Base-by-base conservation (phyloP, 2,329 filamentous ascomycete genomes). In the Cordyceps farinosa region DNA sequence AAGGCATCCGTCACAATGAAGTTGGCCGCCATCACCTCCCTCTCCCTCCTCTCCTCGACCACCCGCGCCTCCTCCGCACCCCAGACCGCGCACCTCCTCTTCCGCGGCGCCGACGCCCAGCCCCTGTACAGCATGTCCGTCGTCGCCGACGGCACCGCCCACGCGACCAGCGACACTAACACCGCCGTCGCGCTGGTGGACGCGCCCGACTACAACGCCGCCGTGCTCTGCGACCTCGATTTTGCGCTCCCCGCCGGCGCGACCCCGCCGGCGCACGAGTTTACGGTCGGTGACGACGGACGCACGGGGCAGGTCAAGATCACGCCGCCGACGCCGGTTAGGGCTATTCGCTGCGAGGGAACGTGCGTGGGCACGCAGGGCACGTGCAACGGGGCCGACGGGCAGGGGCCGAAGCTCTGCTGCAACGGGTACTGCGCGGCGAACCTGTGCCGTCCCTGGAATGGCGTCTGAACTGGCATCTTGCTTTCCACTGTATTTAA, bases 361-460 rank as follows among this genome's bases (percentile, higher is more conserved):
- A 66, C 70, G 3, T 83, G 78, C 66, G 71, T 82, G n/a, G 65
- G 72, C 2, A 76, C 72, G 5, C 79, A 77, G 58, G 69, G 66
- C 29, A 69, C 71, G 30, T 80, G 78, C 67, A 78, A 74, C 66
- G 66, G 68, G 42, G 54, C 65, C 45, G 68, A 75, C 9, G 76
- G 74, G 3, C 75, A 77, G 65, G 70, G 62, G 15, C 68, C 76
- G 6, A 78, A 75, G 1, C 68, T 71, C 34, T 81, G 79, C 73
- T 80, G 78, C 69, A 76, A 74, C 29, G 78, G 78, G 5, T 76
- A 74, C 66, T 81, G 79, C 61, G 76, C 76, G 3, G 78, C 75
- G 4, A 73, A 72, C 36, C 73, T 72, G 58, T 81, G 78, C 68
- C 72, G 76, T 29, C 75, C 78, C 3, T 80, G 69, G 69, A 66